Evolutionary conservation across 371 early-diverging fungal genomes (phyloP).

Genomic region (Saksenaea vasiformis): DNA sequence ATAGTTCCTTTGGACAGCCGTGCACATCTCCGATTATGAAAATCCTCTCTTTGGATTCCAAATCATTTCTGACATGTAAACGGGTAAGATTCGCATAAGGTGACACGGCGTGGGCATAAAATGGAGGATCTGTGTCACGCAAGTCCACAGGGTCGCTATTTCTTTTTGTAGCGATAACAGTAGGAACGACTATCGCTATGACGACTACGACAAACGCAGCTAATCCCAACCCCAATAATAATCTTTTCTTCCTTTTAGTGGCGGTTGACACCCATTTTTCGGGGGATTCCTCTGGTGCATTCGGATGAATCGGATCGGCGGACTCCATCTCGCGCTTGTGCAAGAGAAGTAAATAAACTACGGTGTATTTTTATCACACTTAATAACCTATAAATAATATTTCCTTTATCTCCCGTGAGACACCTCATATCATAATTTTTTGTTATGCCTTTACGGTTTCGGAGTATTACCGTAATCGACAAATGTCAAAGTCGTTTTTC

Average conservation of each 20-base stretch:
- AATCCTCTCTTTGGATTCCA: constrained; percentile 41
- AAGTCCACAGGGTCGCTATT: not conserved
- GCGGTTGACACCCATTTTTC: not conserved
- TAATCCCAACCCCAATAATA: constrained; percentile 14
- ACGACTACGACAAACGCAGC: constrained; percentile 29
- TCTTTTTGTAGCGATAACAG: constrained; percentile 35
- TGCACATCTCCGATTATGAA: constrained; percentile 77
- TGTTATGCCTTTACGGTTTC: too few species aligned
- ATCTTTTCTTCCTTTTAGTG: constrained; percentile 22
- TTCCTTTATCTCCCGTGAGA: too few species aligned
- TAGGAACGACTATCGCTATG: constrained; percentile 34
- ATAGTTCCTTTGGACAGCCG: constrained; percentile 60
- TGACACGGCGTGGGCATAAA: constrained; percentile 30
- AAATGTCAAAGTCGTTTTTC: too few species aligned
- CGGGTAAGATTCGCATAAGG: constrained; percentile 43
- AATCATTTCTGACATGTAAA: constrained; percentile 21
- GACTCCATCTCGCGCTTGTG: too few species aligned
- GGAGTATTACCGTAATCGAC: too few species aligned
- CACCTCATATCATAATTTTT: too few species aligned
- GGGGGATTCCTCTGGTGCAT: too few species aligned
- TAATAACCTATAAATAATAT: too few species aligned
- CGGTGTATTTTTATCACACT: too few species aligned
- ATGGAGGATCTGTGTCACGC: not conserved
- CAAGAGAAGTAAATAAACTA: too few species aligned
- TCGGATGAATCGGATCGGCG: too few species aligned